Base-by-base conservation (phyloP, 169 alveolate genomes). In the Plasmodium malariae region DNA sequence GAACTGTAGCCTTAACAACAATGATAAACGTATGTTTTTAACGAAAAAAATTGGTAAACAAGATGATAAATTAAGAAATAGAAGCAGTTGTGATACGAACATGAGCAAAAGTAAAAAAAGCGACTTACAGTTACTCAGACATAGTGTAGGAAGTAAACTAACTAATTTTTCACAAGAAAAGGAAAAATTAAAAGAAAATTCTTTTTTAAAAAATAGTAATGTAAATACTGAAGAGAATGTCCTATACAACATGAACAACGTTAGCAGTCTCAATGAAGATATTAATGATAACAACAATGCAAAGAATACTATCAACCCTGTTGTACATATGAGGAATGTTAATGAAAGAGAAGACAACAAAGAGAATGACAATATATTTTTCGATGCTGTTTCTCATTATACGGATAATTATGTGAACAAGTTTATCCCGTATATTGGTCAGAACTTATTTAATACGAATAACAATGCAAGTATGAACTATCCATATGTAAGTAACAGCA, bases 11-110 rank as follows among this genome's bases (percentile, higher is more conserved):
- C 71, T 80, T 11, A 80, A 80, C 11, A 80, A 67, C 36, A 67
- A 32, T 55, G 68, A 80, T 4, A 80, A 80, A 21, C 48, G 26
- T 24, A 28, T 80, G 28, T 67, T 80, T 36, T 6, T 49, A 57
- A 12, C 21, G 1, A 65, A 45, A 26, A 80, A 67, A 59, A 67
- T 40, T 30, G 12, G n/a, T 1, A 80, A 54, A 51, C 70, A 62
- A 37, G 45, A 26, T 11, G 19, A 30, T 17, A 57, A 48, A 19
- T 5, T 80, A 11, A 80, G 67, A 45, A 67, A 28, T n/a, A 80
- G 90, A 59, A 63, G 48, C 59, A 80, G 90, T 57, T 80, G 83
- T 43, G 90, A 80, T 26, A 71, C 45, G n/a, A 70, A 21, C 32
- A 51, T 24, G 17, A 67, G 62, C 85, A 80, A 80, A 55, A 7